Percentiles rank a stretch among this genome's conserved stretches.
These are phyloP conservation scores for Castanopsis chinensis DNA, from an alignment of 306 rosid genomes.

Conservation along the genomic window DNA sequence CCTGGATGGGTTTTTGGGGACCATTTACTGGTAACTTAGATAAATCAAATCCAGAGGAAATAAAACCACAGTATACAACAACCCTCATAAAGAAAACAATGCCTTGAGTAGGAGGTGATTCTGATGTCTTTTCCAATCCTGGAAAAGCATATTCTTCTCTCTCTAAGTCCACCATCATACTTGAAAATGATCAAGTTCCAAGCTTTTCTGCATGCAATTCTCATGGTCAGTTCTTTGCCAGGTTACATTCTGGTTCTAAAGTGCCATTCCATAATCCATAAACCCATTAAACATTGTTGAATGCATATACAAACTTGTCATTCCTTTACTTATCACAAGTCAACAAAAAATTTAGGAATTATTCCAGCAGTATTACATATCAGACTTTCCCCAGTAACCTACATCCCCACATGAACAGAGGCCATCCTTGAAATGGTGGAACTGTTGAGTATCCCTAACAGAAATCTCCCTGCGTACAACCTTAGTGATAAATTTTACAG, in stretches of 20 bases:
- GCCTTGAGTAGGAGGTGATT: neutral
- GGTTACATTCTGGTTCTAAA: neutral
- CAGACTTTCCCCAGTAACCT: constrained; percentile 43
- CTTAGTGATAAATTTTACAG: constrained; percentile 65
- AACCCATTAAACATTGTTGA: constrained; percentile 3
- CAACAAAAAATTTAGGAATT: constrained; percentile 18
- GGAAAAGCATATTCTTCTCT: neutral
- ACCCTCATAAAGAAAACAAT: neutral
- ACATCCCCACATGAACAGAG: constrained; percentile 81
- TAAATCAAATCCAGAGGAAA: neutral
- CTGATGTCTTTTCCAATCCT: neutral
- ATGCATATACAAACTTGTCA: constrained; percentile 12
- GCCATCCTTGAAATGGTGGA: constrained; percentile 92
- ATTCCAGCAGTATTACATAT: constrained; percentile 22
- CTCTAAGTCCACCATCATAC: neutral
- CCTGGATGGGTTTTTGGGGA: no score
- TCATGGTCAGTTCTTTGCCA: neutral
- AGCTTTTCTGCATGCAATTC: neutral
- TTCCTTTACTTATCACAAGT: constrained; percentile 13
- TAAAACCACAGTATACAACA: neutral
- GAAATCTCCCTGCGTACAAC: constrained; percentile 83
- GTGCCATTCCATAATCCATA: constrained; percentile 5
- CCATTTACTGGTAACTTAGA: neutral
- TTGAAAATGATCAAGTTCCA: neutral
- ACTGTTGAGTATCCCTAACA: constrained; percentile 72